A percentile compares a stretch with the other conserved stretches of the same genome.
Evolutionary conservation across 2,329 filamentous ascomycete genomes (phyloP).

Genomic region (Dactylellina sp.): DNA sequence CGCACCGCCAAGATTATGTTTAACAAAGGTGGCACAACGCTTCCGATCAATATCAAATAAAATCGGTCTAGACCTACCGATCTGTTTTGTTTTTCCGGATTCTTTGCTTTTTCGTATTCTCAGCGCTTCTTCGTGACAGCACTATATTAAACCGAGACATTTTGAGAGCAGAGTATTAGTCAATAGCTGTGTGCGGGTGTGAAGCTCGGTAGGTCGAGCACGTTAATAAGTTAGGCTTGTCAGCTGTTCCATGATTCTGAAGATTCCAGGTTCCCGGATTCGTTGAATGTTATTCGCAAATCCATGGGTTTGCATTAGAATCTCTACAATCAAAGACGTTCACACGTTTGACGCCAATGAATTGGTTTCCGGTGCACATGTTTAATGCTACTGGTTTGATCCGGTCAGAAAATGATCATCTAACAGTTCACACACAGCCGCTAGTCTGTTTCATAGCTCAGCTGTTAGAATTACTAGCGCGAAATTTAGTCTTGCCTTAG

Average conservation of each 20-base stretch:
- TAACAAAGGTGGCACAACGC: slow-evolving; percentile 1
- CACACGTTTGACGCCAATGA: neutral
- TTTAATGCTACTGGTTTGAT: neutral
- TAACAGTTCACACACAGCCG: neutral
- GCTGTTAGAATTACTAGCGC: neutral
- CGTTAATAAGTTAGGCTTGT: neutral
- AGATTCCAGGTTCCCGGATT: slow-evolving; percentile 1
- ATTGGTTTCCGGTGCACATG: neutral
- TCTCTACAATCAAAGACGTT: neutral
- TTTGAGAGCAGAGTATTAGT: no score
- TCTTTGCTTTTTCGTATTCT: neutral
- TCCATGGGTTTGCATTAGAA: neutral
- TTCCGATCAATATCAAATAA: neutral
- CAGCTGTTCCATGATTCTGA: neutral
- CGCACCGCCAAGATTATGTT: neutral
- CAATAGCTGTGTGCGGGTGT: no score
- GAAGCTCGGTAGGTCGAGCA: neutral
- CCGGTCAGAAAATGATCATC: neutral
- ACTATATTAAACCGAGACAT: no score
- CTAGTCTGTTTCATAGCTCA: slow-evolving; percentile 11
- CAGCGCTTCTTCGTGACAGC: neutral
- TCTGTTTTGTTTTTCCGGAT: neutral
- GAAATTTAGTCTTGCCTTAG: neutral
- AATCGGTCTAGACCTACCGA: slow-evolving; percentile 4
- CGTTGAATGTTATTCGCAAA: neutral